Evolutionary conservation across 164 flowering plant species (phyloP).

Genomic region (Sedum album): DNA sequence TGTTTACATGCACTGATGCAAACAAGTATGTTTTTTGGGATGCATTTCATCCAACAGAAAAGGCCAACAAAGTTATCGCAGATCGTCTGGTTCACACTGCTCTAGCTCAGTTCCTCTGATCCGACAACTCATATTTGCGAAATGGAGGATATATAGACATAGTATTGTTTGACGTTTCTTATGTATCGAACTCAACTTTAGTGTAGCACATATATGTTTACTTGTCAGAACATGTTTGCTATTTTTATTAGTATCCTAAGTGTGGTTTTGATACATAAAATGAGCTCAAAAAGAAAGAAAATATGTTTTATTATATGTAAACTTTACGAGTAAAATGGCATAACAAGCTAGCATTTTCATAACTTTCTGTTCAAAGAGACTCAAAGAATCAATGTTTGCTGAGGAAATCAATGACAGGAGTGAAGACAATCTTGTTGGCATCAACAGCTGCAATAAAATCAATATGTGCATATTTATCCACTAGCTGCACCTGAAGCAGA

Average conservation of each 20-base stretch:
- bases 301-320: too few species aligned
- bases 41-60: slow-evolving; percentile 49
- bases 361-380: too few species aligned
- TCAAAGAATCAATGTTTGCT: neutral
- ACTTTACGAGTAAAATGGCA: too few species aligned
- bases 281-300: too few species aligned
- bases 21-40: slow-evolving; percentile 50
- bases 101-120: slow-evolving; percentile 7
- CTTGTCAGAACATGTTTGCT: neutral
- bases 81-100: slow-evolving; percentile 13
- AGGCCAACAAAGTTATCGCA: slow-evolving; percentile 24
- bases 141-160: neutral
- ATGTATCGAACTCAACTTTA: neutral
- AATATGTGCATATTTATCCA: slow-evolving; percentile 61
- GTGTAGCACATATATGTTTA: neutral
- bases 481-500: slow-evolving; percentile 41
- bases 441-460: slow-evolving; percentile 56
- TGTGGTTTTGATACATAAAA: too few species aligned
- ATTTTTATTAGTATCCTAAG: too few species aligned
- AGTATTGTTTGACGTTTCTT: neutral
- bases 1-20: slow-evolving; percentile 41
- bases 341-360: too few species aligned
- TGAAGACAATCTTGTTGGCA: slow-evolving; percentile 59
- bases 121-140: neutral
- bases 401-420: slow-evolving; percentile 60